Percentiles rank a stretch among this genome's conserved stretches.
Conservation (phyloP, 2,329 filamentous ascomycete genomes). For the Fonsecaea multimorphosa region DNA sequence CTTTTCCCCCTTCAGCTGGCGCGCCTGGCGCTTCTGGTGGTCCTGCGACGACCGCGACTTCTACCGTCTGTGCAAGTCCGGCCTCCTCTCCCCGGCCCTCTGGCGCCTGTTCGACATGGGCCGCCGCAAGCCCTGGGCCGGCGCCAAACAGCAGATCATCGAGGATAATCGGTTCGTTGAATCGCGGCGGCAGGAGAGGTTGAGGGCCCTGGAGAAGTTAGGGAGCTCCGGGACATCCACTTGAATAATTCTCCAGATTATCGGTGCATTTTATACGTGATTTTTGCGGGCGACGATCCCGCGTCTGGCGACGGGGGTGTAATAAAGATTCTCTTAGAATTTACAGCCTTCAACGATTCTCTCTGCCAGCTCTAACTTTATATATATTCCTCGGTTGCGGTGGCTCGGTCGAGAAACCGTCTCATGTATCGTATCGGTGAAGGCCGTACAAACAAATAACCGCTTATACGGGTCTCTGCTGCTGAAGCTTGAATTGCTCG, state of each 20-base stretch:
- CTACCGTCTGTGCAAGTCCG: conserved; percentile 49
- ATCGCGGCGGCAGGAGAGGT: conserved; percentile 17
- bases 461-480: not conserved
- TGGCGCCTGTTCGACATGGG: conserved; percentile 53
- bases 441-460: not conserved
- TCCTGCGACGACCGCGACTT: conserved; percentile 44
- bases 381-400: not conserved
- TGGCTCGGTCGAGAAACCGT: not conserved
- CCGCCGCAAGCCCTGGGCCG: conserved; percentile 50
- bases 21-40: conserved; percentile 53
- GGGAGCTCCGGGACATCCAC: no score
- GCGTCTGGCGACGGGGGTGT: no score
- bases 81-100: conserved; percentile 51
- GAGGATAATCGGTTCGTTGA: conserved; percentile 25
- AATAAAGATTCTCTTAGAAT: no score
- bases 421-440: not conserved
- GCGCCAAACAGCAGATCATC: conserved; percentile 43
- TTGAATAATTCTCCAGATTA: no score
- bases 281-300: no score
- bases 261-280: no score
- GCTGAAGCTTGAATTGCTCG: not conserved
- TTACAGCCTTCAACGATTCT: not conserved
- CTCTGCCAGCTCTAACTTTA: not conserved
- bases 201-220: not conserved
- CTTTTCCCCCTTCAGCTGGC: conserved; percentile 47